A percentile compares a stretch with the other conserved stretches of the same genome.
phyloP scores from a whole-genome alignment of 2,329 filamentous ascomycete genomes.

The Penicillium sp. region DNA sequence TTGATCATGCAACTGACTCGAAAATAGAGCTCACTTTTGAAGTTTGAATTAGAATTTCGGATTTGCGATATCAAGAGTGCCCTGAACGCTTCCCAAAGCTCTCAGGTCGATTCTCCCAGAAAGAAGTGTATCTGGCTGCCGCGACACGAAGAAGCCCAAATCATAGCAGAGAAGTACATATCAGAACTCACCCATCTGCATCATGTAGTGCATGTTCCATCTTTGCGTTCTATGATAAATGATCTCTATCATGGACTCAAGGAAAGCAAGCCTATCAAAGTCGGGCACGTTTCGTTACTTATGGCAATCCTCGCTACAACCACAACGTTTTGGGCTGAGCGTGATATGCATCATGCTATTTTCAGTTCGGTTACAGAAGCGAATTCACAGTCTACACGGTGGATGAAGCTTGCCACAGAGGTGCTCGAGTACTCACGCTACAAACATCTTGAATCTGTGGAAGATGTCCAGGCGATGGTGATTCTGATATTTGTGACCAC shows the following conservation, averaged over 20 bases:
- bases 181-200: constrained; percentile 35
- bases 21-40: constrained; percentile 2
- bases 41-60: constrained; percentile 14
- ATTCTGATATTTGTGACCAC: constrained; percentile 36
- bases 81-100: background rate
- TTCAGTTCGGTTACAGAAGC: constrained; percentile 27
- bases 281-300: constrained; percentile 33
- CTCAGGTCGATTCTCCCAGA: background rate
- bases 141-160: constrained; percentile 33
- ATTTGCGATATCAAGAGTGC: constrained; percentile 11
- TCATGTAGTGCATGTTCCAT: constrained; percentile 37
- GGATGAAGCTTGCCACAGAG: constrained; percentile 35
- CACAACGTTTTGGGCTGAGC: constrained; percentile 33
- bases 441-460: constrained; percentile 28
- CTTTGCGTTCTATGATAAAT: constrained; percentile 28
- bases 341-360: constrained; percentile 13
- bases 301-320: constrained; percentile 36
- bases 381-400: constrained; percentile 28
- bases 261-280: constrained; percentile 20
- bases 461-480: constrained; percentile 40
- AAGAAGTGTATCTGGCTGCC: constrained; percentile 38
- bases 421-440: constrained; percentile 35
- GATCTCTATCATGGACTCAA: constrained; percentile 30
- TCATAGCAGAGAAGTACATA: constrained; percentile 37
- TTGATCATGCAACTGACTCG: background rate